phyloP scores from a whole-genome alignment of 345 rosid genomes.

The Melastoma malabathricum region DNA sequence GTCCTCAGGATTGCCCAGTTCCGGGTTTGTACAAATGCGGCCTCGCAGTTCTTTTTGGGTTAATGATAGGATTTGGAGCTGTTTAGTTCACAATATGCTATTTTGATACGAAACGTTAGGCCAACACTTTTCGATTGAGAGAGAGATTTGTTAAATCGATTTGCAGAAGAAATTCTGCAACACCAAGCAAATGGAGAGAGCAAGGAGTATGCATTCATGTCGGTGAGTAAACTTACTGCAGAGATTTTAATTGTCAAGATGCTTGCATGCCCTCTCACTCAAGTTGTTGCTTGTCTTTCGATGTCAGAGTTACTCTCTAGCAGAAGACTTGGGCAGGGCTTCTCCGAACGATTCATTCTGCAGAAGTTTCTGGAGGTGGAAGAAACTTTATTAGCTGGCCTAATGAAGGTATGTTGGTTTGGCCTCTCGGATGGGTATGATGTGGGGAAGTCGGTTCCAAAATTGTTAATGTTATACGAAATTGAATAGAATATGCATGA shows the following conservation, averaged over 20 bases:
- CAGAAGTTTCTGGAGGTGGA: constrained; percentile 52
- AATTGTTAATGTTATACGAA: background rate
- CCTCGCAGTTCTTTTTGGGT: no score
- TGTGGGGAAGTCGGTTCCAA: background rate
- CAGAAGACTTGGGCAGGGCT: constrained; percentile 90
- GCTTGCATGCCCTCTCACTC: constrained; percentile 5
- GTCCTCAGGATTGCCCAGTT: constrained; percentile 57
- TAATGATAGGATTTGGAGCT: no score
- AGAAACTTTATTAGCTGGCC: constrained; percentile 28
- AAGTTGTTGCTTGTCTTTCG: constrained; percentile 2
- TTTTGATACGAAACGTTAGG: constrained; percentile 17
- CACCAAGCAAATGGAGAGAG: constrained; percentile 54
- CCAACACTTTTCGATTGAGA: constrained; percentile 51
- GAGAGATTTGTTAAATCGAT: constrained; percentile 70
- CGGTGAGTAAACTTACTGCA: constrained; percentile 25
- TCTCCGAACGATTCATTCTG: constrained; percentile 58
- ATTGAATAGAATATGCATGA: background rate
- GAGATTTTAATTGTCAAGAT: background rate
- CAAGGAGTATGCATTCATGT: constrained; percentile 43
- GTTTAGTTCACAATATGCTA: no score
- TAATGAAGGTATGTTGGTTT: constrained; percentile 44
- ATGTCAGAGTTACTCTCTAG: constrained; percentile 60
- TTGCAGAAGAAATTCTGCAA: constrained; percentile 46
- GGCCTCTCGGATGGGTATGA: background rate
- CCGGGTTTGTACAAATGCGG: constrained; percentile 30